Evolutionary conservation across 495 filamentous ascomycete species (phyloP), one percentile per base, ranked within the genome.

Genomic region (Penicillium taxi): DNA sequence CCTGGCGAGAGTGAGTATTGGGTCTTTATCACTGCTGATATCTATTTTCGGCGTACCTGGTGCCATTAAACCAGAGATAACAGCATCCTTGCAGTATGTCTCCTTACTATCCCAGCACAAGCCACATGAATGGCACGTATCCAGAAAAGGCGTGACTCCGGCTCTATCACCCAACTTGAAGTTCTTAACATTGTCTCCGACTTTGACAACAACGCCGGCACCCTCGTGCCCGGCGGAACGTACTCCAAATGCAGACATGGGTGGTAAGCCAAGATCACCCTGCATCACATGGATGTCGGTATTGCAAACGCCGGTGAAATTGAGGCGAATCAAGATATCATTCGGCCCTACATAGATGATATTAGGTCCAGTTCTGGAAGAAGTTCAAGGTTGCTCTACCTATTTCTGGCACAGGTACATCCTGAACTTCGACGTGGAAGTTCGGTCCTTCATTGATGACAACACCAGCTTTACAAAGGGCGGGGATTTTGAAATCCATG

Each of bases 91-190:
- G 50, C 69, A 72, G 32, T 69, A 66, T 0, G 53, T 61, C 32
- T 73, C 69, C 34, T 64, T 64, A 17, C 58, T 60, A 26, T 42
- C 46, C 53, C 60, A 64, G 52, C 72, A 77, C 14, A 59, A 43
- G 26, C 63, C 55, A 51, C 75, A 78, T 26, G 52, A 42, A 3
- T 69, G 66, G 39, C 75, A 78, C 8, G 67, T 66, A 47, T 73
- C 62, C 39, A 60, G 56, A 13, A 75, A 52, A 20, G 73, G 78
- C 41, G 76, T 78, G 38, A 75, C 62, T 8, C 78, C 78, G 4
- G 65, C 77, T 11, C 76, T 61, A 45, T 80, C 75, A 15, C 79
- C 79, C 3, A 73, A 40, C 29, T 74, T 70, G 42, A 76, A 69
- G 24, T 57, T 67, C 40, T 64, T 74, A 18, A 75, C 70, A 11